Evolutionary conservation across 2,329 filamentous ascomycete genomes (phyloP).

Genomic region (Metarhizium humberi): DNA sequence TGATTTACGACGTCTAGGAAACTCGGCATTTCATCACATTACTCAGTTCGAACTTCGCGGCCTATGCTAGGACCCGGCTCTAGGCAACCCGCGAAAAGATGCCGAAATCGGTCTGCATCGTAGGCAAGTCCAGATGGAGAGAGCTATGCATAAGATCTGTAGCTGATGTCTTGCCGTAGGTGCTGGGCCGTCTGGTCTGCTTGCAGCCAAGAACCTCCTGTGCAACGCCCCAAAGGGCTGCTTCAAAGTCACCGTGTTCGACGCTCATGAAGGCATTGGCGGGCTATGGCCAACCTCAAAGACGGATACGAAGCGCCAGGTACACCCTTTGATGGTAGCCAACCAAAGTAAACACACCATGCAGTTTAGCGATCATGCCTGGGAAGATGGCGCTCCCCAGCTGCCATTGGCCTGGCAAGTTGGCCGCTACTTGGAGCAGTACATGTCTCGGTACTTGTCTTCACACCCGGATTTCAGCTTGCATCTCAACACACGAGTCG

Average conservation of each 20-base stretch:
- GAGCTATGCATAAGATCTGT: neutral
- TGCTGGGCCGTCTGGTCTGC: constrained; percentile 59
- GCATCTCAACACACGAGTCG: constrained; percentile 39
- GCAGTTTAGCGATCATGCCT: constrained; percentile 62
- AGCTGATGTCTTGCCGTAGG: constrained; percentile 30
- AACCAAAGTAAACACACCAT: constrained; percentile 75
- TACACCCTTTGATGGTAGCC: constrained; percentile 59
- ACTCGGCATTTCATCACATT: neutral
- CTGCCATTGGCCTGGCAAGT: constrained; percentile 73
- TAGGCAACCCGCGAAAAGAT: constrained; percentile 13
- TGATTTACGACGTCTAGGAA: neutral
- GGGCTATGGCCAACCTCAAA: constrained; percentile 64
- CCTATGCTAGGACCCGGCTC: neutral
- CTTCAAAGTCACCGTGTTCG: constrained; percentile 64
- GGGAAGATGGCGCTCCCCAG: constrained; percentile 50
- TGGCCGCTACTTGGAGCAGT: constrained; percentile 60
- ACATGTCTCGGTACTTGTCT: constrained; percentile 48
- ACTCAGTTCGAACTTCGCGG: neutral
- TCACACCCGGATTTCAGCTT: constrained; percentile 30
- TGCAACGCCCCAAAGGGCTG: constrained; percentile 41
- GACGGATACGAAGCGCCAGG: constrained; percentile 37
- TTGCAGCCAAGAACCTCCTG: constrained; percentile 64
- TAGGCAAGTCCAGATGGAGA: constrained; percentile 20
- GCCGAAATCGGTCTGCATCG: constrained; percentile 31
- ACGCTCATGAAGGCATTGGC: constrained; percentile 55